Conservation (phyloP, 768 basidiomycete species). For the Suillus spraguei region DNA sequence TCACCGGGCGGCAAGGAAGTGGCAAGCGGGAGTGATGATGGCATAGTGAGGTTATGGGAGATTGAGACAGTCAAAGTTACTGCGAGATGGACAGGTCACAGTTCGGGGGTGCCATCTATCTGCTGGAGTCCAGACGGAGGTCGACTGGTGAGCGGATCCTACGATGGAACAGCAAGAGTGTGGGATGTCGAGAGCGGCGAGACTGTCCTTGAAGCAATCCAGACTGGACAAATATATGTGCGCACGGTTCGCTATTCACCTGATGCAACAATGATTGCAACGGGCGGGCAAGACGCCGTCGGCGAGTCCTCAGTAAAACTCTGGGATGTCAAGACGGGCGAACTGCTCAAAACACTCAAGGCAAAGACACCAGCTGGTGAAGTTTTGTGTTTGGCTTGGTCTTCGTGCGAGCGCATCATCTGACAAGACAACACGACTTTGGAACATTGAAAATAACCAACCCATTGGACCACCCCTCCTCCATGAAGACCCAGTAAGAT, state of each 20-base stretch:
- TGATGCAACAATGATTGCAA: constrained; percentile 4
- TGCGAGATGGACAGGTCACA: background rate
- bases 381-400: constrained; percentile 7
- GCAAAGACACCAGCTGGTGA: background rate
- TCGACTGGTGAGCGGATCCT: background rate
- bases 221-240: background rate
- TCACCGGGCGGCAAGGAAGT: background rate
- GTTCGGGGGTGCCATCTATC: background rate
- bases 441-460: background rate
- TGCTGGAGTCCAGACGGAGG: background rate
- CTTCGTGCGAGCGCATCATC: constrained; percentile 3
- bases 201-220: background rate
- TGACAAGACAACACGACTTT: background rate
- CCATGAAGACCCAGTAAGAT: background rate
- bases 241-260: background rate
- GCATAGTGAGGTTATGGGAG: constrained; percentile 4
- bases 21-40: background rate
- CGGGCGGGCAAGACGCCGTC: background rate
- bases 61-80: background rate
- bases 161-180: background rate
- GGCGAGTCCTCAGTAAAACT: background rate
- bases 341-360: background rate
- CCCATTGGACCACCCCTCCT: background rate
- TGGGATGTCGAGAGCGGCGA: background rate
- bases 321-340: constrained; percentile 1